Evolutionary conservation across 495 filamentous ascomycete genomes (phyloP).

Genomic region (Trypethelium eluteriae): DNA sequence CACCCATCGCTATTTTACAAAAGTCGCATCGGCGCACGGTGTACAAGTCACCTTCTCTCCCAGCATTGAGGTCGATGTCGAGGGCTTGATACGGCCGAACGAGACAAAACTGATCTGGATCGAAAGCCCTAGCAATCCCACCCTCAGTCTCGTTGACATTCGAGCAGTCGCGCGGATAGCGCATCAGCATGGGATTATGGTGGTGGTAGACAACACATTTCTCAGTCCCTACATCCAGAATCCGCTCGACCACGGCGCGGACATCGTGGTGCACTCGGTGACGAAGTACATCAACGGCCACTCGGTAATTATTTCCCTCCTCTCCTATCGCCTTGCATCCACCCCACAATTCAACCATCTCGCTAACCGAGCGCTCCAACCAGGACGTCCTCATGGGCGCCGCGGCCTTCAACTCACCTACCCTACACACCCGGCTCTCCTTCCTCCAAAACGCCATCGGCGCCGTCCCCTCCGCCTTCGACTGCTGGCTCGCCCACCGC

Average conservation of each 20-base stretch:
- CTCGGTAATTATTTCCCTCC: slow-evolving; percentile 54
- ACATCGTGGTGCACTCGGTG: slow-evolving; percentile 98
- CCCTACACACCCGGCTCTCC: slow-evolving; percentile 62
- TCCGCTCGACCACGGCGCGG: slow-evolving; percentile 86
- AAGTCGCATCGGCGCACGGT: slow-evolving; percentile 89
- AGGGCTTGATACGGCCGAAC: slow-evolving; percentile 65
- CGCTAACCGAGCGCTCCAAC: slow-evolving; percentile 96
- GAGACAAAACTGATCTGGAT: slow-evolving; percentile 97
- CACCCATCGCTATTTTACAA: slow-evolving; percentile 97
- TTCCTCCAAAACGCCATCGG: slow-evolving; percentile 98
- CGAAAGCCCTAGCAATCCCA: slow-evolving; percentile 91
- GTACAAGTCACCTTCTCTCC: slow-evolving; percentile 92
- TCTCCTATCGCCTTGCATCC: slow-evolving; percentile 70
- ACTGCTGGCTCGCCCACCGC: slow-evolving; percentile 98
- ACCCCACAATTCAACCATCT: slow-evolving; percentile 84
- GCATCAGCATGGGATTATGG: slow-evolving; percentile 79
- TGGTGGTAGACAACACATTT: slow-evolving; percentile 99
- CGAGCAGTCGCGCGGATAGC: slow-evolving; percentile 70
- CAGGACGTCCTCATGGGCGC: slow-evolving; percentile 97
- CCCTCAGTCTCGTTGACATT: slow-evolving; percentile 85
- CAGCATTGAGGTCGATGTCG: slow-evolving; percentile 77
- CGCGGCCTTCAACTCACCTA: slow-evolving; percentile 85
- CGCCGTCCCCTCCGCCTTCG: slow-evolving; percentile 87
- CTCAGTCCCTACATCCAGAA: slow-evolving; percentile 94
- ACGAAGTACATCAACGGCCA: slow-evolving; percentile 99